These are phyloP conservation scores for Termitomyces sp. DNA, from an alignment of 768 basidiomycete genomes.

Conservation along the genomic window DNA sequence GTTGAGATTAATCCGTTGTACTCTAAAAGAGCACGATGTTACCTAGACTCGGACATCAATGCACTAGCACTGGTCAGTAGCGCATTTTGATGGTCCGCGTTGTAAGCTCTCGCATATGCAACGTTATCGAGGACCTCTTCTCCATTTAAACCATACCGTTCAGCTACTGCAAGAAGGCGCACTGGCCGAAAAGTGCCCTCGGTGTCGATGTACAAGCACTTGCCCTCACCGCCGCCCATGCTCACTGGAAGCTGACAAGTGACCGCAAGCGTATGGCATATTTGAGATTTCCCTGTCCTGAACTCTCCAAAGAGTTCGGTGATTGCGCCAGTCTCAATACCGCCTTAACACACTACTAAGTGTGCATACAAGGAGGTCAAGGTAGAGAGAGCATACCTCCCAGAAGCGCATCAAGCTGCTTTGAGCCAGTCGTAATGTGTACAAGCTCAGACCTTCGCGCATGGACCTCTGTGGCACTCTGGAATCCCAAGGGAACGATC, in stretches of 20 bases:
- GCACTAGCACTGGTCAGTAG: constrained; percentile 90
- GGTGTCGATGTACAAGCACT: constrained; percentile 98
- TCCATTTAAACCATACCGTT: constrained; percentile 93
- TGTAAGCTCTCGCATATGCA: constrained; percentile 97
- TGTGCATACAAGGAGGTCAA: constrained; percentile 6
- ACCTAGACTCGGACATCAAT: constrained; percentile 99
- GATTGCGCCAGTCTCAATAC: constrained; percentile 97
- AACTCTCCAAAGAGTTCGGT: constrained; percentile 99
- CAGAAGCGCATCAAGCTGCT: constrained; percentile 91
- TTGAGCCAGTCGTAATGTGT: constrained; percentile 94
- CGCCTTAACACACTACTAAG: constrained; percentile 46
- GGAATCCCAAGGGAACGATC: constrained; percentile 95
- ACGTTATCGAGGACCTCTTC: constrained; percentile 99
- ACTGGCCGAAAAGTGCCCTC: constrained; percentile 99
- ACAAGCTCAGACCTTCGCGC: constrained; percentile 92
- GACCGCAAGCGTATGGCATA: constrained; percentile 97
- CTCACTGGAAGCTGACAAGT: constrained; percentile 96
- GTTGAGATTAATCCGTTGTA: constrained; percentile 5
- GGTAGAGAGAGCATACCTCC: constrained; percentile 55
- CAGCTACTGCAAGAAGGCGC: constrained; percentile 90
- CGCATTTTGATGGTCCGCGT: constrained; percentile 94
- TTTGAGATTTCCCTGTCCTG: constrained; percentile 95
- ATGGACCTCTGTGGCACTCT: constrained; percentile 97
- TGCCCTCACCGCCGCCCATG: constrained; percentile 99
- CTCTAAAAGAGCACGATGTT: constrained; percentile 12